Base-by-base conservation (phyloP, 164 flowering plant genomes). In the Berberis vulgaris region DNA sequence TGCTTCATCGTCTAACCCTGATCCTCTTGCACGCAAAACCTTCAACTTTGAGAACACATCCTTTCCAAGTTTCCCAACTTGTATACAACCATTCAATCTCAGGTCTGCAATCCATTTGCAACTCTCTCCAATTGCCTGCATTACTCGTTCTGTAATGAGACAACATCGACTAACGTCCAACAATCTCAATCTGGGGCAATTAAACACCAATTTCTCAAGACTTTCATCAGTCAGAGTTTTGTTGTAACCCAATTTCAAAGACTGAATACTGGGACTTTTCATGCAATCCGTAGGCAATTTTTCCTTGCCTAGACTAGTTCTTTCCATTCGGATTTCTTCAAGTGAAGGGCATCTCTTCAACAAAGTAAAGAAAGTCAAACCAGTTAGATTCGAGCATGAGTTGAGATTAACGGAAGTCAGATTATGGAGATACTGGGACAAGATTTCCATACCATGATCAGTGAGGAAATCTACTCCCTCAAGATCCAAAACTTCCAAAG, bases 241-340 rank as follows among this genome's bases (percentile, higher is more conserved):
- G 58, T 83, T 85, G 39, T 66, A 7, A 38, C 71, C 60, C 69
- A 84, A 69, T 50, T 67, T 56, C 40, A 87, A 63, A 26, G 74
- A 59, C 56, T 57, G 70, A 8, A 83, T 60, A 41, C 43, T 50
- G 7, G 58, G 13, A 41, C 71, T 77, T 43, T 59, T 68, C 2
- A 13, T 65, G 7, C 63, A 49, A 44, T 60, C 68, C 3, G 41
- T 47, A 3, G 53, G 0, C 43, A 39, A 60, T 1, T 64, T 71
- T 43, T 69, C 71, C 13, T 49, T 56, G 5, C 86, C 89, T 0
- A 85, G 45, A 61, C 68, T 67, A 2, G 88, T 79, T 38, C 69
- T 57, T 69, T 75, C 79, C 89, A 85, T 84, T 26, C 67, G 59
- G 38, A 85, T 65, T n/a, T 69, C 72, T 44, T 65, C 69, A 2